Conservation (phyloP, 164 flowering plant species). For the Chloranthus sessilifolius region DNA sequence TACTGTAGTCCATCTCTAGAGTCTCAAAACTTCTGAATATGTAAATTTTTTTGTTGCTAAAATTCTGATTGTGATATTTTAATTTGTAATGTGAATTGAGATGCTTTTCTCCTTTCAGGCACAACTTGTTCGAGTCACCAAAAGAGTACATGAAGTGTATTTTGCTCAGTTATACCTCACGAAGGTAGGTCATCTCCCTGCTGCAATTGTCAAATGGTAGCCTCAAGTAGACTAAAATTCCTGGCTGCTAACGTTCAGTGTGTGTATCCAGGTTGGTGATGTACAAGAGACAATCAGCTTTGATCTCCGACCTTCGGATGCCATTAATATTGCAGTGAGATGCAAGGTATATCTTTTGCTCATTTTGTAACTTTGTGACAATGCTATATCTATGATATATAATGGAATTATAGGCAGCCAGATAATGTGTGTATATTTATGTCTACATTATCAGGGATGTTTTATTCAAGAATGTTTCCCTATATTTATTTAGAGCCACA, state of each 20-base stretch:
- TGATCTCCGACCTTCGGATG: conserved; percentile 99
- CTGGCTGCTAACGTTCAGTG: background rate
- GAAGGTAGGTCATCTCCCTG: conserved; percentile 41
- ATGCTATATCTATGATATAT: too few relatives aligned
- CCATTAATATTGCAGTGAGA: conserved; percentile 96
- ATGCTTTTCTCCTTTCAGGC: conserved; percentile 44
- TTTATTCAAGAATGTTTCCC: too few relatives aligned
- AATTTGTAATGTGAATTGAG: background rate
- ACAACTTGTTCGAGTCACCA: conserved; percentile 85
- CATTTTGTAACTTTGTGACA: too few relatives aligned
- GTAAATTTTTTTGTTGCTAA: too few relatives aligned
- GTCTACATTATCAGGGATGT: too few relatives aligned
- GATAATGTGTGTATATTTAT: too few relatives aligned
- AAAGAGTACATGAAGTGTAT: conserved; percentile 96
- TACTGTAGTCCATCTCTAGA: background rate
- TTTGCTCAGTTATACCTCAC: conserved; percentile 82
- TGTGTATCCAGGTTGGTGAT: conserved; percentile 47
- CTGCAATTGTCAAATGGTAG: background rate
- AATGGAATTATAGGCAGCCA: too few relatives aligned
- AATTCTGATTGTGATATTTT: background rate
- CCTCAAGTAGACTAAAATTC: background rate
- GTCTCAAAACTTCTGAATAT: background rate
- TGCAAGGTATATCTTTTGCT: conserved; percentile 74
- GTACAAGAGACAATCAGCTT: conserved; percentile 59
- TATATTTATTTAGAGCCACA: too few relatives aligned